These are phyloP conservation scores for Monosporascus sp. DNA, from an alignment of 2,329 filamentous ascomycete genomes.

Conservation along the genomic window DNA sequence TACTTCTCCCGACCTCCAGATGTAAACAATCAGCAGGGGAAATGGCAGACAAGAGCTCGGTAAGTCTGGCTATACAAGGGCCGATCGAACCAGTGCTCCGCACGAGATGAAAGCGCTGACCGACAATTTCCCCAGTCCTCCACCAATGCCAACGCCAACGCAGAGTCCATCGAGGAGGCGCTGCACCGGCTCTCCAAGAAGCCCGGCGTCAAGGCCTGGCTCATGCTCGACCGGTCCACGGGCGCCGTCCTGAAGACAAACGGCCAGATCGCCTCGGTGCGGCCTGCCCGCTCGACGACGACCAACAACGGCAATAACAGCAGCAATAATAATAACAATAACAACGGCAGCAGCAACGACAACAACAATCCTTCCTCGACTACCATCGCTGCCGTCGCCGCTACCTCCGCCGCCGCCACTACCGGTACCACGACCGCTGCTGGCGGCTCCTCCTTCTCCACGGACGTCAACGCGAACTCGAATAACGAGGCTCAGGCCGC, in stretches of 20 bases:
- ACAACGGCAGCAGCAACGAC: slow-evolving; percentile 22
- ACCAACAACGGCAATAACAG: slow-evolving; percentile 8
- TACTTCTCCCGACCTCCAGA: neutral
- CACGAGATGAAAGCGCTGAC: too few species aligned
- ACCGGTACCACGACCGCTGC: slow-evolving; percentile 28
- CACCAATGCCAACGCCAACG: slow-evolving; percentile 27
- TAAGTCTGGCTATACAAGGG: slow-evolving; percentile 6
- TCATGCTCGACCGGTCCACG: slow-evolving; percentile 66
- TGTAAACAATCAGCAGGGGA: neutral
- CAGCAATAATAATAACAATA: neutral
- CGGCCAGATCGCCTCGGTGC: slow-evolving; percentile 59
- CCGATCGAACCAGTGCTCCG: too few species aligned
- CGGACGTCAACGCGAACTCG: slow-evolving; percentile 34
- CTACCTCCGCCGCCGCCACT: slow-evolving; percentile 1
- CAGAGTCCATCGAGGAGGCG: slow-evolving; percentile 59
- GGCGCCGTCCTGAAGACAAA: slow-evolving; percentile 72
- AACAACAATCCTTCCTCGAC: slow-evolving; percentile 14
- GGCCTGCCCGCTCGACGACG: slow-evolving; percentile 32
- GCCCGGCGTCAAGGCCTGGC: slow-evolving; percentile 70
- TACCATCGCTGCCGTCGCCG: slow-evolving; percentile 6
- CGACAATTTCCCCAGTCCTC: too few species aligned
- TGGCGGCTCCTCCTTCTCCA: slow-evolving; percentile 38
- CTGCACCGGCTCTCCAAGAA: slow-evolving; percentile 70
- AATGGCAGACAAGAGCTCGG: slow-evolving; percentile 23
- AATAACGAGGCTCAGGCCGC: slow-evolving; percentile 52